phyloP scores from a whole-genome alignment of 306 rosid species.

The Pyrus betulifolia region DNA sequence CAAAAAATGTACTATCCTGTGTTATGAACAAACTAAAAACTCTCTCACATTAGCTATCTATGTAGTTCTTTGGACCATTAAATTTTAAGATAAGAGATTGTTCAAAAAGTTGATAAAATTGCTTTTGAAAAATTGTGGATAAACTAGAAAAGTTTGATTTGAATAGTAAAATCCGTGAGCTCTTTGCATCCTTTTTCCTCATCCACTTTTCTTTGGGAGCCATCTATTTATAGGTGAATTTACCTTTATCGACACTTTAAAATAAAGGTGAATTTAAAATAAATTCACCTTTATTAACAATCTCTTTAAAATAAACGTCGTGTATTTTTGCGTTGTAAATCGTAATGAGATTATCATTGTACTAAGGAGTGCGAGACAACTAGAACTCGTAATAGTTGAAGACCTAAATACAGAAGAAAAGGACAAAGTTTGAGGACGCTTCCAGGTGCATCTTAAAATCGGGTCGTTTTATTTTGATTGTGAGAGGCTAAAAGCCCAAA shows the following conservation, averaged over 20 bases:
- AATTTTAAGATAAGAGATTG: not conserved
- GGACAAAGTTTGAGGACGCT: not conserved
- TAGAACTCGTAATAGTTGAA: not conserved
- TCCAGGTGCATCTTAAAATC: not conserved
- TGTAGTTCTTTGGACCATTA: not conserved
- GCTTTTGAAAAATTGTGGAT: constrained; percentile 19
- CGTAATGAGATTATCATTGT: no score
- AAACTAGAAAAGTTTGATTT: not conserved
- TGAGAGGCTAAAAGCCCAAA: not conserved
- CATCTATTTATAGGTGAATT: not conserved
- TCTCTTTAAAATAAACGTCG: no score
- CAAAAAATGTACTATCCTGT: no score
- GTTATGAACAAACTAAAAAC: accelerated
- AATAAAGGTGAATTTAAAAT: no score
- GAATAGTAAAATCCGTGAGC: not conserved
- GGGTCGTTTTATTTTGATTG: not conserved
- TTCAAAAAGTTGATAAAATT: not conserved
- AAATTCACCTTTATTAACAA: no score
- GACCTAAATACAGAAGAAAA: not conserved
- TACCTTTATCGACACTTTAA: no score
- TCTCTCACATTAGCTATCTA: not conserved
- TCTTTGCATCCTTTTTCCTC: not conserved
- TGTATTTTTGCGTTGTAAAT: no score
- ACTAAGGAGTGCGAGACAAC: not conserved
- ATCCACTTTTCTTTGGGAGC: not conserved